These are phyloP conservation scores for Clonostachys byssicola DNA, from an alignment of 2,329 filamentous ascomycete species.

Conservation along the genomic window DNA sequence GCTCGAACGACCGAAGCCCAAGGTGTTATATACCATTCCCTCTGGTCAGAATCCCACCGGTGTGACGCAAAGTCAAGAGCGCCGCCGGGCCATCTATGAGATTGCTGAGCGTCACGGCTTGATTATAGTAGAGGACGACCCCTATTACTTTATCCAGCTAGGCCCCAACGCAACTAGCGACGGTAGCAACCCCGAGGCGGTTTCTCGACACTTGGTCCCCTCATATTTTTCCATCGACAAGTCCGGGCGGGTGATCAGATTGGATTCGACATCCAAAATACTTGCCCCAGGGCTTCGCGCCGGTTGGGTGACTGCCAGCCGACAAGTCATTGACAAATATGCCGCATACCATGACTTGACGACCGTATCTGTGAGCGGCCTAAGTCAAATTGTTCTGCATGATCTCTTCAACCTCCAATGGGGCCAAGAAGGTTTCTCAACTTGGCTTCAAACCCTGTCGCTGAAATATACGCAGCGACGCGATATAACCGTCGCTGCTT, in stretches of 20 bases:
- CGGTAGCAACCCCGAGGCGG: too few species aligned
- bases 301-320: constrained; percentile 80
- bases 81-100: constrained; percentile 66
- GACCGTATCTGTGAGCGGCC: constrained; percentile 74
- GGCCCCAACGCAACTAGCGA: background rate
- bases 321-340: constrained; percentile 74
- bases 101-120: constrained; percentile 75
- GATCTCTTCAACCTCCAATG: constrained; percentile 75
- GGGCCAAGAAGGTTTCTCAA: constrained; percentile 82
- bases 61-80: constrained; percentile 59
- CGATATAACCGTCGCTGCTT: constrained; percentile 68
- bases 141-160: constrained; percentile 77
- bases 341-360: constrained; percentile 70
- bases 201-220: constrained; percentile 42
- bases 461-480: constrained; percentile 70
- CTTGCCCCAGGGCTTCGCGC: constrained; percentile 70
- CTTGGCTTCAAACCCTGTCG: constrained; percentile 77
- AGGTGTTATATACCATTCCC: constrained; percentile 66
- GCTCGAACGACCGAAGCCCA: constrained; percentile 52
- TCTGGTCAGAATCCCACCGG: constrained; percentile 74
- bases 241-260: constrained; percentile 76
- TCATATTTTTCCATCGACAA: constrained; percentile 70
- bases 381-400: constrained; percentile 73
- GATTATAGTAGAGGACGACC: constrained; percentile 80
- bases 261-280: constrained; percentile 87